phyloP scores from a whole-genome alignment of 345 rosid species.

The Kandelia obovata region DNA sequence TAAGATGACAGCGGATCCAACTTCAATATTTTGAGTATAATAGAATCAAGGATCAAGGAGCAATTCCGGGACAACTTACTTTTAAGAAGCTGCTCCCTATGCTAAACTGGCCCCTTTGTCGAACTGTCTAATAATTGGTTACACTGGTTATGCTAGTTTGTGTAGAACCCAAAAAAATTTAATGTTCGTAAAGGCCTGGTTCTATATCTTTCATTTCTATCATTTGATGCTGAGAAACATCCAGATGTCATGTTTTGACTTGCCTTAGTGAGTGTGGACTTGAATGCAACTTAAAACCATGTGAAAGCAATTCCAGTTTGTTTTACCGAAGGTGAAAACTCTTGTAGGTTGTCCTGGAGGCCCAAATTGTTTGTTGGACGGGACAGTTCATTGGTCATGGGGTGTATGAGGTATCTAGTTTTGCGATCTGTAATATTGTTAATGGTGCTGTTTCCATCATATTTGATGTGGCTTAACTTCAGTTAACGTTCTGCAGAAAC shows the following conservation, averaged over 20 bases:
- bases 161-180: too few relatives aligned
- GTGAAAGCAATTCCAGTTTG: not conserved
- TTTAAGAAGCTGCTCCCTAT: not conserved
- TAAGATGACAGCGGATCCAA: not conserved
- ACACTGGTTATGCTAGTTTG: too few relatives aligned
- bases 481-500: constrained; percentile 36
- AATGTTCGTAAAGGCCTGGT: too few relatives aligned
- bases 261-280: not conserved
- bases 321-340: not conserved
- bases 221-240: too few relatives aligned
- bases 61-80: not conserved
- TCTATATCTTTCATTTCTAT: too few relatives aligned
- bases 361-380: constrained; percentile 59
- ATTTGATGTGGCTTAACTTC: constrained; percentile 9
- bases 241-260: too few relatives aligned
- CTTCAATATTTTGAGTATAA: not conserved
- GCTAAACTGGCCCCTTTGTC: not conserved
- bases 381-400: constrained; percentile 67
- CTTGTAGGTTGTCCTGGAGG: constrained; percentile 45
- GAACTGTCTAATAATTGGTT: too few relatives aligned
- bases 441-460: not conserved
- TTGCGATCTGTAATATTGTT: not conserved
- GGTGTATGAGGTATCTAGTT: constrained; percentile 48
- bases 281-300: not conserved
- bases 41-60: not conserved